phyloP scores from a whole-genome alignment of 768 basidiomycete genomes.

The Hygrophorus pudorinus region DNA sequence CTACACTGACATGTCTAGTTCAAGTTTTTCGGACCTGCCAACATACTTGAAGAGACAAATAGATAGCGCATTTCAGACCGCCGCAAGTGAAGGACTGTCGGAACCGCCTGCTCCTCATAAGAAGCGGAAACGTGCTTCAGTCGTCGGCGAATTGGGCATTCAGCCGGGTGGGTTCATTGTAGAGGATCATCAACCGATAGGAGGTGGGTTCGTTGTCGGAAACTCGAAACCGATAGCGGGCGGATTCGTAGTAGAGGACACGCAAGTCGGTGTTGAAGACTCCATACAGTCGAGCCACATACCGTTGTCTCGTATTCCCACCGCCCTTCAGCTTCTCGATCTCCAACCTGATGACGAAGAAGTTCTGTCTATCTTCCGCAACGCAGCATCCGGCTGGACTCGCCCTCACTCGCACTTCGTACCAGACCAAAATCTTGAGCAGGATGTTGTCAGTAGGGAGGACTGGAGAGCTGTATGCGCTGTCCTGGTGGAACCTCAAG shows the following conservation, averaged over 20 bases:
- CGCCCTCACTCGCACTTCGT: slow-evolving; percentile 14
- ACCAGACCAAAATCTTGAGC: slow-evolving; percentile 12
- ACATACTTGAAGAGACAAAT: too few species aligned
- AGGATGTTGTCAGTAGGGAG: slow-evolving; percentile 40
- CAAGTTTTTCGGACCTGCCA: too few species aligned
- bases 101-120: too few species aligned
- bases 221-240: slow-evolving; percentile 13
- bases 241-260: slow-evolving; percentile 24
- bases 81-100: too few species aligned
- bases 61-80: too few species aligned
- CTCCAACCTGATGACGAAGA: slow-evolving; percentile 67
- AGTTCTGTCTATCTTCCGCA: slow-evolving; percentile 60
- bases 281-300: slow-evolving; percentile 26
- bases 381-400: slow-evolving; percentile 69
- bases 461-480: slow-evolving; percentile 81
- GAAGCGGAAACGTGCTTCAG: too few species aligned
- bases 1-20: too few species aligned
- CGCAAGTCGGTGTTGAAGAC: slow-evolving; percentile 1
- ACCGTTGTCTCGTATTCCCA: slow-evolving; percentile 45
- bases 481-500: slow-evolving; percentile 48
- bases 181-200: too few species aligned
- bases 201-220: too few species aligned
- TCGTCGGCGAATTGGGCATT: too few species aligned
- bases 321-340: slow-evolving; percentile 52
- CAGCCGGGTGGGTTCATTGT: too few species aligned